Percentiles rank a stretch among this genome's conserved stretches.
Evolutionary conservation across 140 eudicot genomes (phyloP).

Genomic region (Bidens hawaiensis): DNA sequence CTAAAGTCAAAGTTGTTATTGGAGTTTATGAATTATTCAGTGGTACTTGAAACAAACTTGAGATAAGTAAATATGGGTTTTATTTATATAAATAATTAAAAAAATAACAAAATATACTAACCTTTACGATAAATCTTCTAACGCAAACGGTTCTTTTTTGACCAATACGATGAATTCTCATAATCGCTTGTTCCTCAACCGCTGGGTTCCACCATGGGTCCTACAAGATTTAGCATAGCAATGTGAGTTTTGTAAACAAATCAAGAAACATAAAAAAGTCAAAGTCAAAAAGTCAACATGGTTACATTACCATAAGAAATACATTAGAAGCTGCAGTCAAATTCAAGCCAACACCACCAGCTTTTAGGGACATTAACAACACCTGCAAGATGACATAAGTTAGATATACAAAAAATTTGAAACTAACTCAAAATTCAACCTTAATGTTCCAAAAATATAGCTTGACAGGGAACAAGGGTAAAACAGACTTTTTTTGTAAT

Average conservation of each 20-base stretch:
- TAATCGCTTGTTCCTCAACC: slow-evolving; percentile 87
- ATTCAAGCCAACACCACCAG: slow-evolving; percentile 92
- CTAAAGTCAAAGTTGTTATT: background rate
- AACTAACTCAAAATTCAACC: slow-evolving; percentile 11
- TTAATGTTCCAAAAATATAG: background rate
- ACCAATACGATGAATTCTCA: slow-evolving; percentile 90
- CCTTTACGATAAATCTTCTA: slow-evolving; percentile 88
- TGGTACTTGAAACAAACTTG: background rate
- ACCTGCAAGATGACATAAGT: slow-evolving; percentile 39
- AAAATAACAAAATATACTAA: background rate
- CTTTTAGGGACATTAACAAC: slow-evolving; percentile 73
- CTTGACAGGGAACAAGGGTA: slow-evolving; percentile 8
- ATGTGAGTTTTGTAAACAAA: background rate
- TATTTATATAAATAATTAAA: background rate
- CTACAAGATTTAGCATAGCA: slow-evolving; percentile 25
- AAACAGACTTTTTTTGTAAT: background rate
- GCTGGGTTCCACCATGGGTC: slow-evolving; percentile 99
- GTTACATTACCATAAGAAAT: slow-evolving; percentile 70
- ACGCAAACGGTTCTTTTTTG: slow-evolving; percentile 77
- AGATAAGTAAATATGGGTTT: background rate
- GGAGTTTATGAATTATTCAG: background rate
- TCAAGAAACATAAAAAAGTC: slow-evolving; percentile 3
- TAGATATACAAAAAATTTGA: background rate
- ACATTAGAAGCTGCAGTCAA: slow-evolving; percentile 87
- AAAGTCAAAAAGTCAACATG: slow-evolving; percentile 7